Evolutionary conservation across 192 early-diverging fungal species (phyloP), one percentile per base, ranked within the genome.

Genomic region (Backusella sp.): DNA sequence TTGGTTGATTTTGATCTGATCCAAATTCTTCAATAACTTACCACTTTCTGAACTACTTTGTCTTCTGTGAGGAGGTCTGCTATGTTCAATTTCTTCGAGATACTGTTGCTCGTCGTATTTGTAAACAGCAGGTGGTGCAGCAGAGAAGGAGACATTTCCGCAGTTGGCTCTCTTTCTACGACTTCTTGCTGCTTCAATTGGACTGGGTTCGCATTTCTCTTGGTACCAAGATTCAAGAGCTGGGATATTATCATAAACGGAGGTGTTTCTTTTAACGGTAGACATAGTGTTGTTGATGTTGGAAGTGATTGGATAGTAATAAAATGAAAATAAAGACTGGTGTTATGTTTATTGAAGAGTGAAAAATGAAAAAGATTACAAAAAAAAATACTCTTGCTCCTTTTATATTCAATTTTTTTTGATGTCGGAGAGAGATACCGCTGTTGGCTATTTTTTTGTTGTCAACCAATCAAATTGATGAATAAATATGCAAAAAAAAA

Each of bases 21-120:
- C 56, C 53, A 56, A 56, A 8, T 28, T 28, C 2, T 32, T 21
- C 23, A 15, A 19, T 1, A n/a, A 14, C 56, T 14, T 62, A 62
- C 56, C 56, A 62, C 56, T 62, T 62, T 62, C 56, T 62, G 56
- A 62, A 28, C 56, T 62, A 4, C 56, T 62, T 62, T 62, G 56
- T 62, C 56, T 62, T 62, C 56, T 62, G 26, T 62, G 56, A 62
- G 56, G 56, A 62, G 56, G 56, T 62, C 56, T 62, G 12, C 26
- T 62, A 28, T 62, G 17, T 19, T 52, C 19, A 52, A n/a, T 62
- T 11, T 62, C 56, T 62, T 56, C n/a, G 6, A 21, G 1, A 26
- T 3, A 23, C n/a, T 62, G 56, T 1, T 12, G 8, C 28, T 62
- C 56, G 6, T 62, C 56, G 9, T 62, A 62, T 28, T 62, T 6